Conservation (phyloP, 2,329 filamentous ascomycete genomes). For the Epichloe hybrida region DNA sequence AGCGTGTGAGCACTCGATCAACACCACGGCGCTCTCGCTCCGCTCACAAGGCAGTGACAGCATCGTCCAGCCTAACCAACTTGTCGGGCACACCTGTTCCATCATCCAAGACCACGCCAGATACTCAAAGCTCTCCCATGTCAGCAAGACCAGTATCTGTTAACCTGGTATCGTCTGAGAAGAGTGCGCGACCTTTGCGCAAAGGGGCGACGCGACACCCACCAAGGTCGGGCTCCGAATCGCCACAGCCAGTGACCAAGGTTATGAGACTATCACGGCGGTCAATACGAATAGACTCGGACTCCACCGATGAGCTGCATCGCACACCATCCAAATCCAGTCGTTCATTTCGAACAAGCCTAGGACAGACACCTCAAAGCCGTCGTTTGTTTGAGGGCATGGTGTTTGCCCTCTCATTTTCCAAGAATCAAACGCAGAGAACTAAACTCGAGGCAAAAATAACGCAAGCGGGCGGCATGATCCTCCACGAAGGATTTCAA, state of each 20-base stretch:
- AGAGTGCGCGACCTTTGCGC: conserved; percentile 9
- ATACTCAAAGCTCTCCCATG: conserved; percentile 18
- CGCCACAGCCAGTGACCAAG: conserved; percentile 14
- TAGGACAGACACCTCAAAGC: conserved; percentile 14
- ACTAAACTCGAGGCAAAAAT: conserved; percentile 47
- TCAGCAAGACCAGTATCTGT: conserved; percentile 12
- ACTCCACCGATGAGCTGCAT: conserved; percentile 36
- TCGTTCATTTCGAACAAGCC: conserved; percentile 15
- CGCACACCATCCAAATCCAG: conserved; percentile 22
- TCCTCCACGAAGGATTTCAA: conserved; percentile 67
- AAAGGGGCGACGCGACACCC: conserved; percentile 5
- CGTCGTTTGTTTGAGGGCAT: conserved; percentile 57
- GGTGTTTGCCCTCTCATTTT: conserved; percentile 75
- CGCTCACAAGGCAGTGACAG: conserved; percentile 4
- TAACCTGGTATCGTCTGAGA: conserved; percentile 13
- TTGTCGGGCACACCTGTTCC: conserved; percentile 25
- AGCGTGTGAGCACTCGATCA: background rate
- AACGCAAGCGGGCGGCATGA: conserved; percentile 52
- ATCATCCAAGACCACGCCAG: conserved; percentile 23
- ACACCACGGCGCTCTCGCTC: conserved; percentile 11
- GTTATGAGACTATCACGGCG: conserved; percentile 11
- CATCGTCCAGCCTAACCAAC: conserved; percentile 27
- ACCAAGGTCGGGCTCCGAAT: conserved; percentile 11
- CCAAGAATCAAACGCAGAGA: conserved; percentile 26
- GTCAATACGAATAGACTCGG: conserved; percentile 20